phyloP scores from a whole-genome alignment of 306 rosid genomes.

The Prunus kanzakura region DNA sequence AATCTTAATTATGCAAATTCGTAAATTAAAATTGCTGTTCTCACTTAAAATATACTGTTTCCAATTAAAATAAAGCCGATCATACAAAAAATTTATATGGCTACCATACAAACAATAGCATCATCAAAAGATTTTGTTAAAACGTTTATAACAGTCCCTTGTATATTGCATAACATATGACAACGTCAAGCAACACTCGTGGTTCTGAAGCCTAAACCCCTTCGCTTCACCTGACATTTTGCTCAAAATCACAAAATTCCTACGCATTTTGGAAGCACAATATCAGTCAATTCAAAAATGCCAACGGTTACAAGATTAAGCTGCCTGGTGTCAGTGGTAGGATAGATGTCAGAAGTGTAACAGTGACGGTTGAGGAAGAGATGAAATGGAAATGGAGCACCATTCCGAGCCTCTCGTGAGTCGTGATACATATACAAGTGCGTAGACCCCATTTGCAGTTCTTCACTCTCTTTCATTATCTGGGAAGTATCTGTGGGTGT shows the following conservation, averaged over 20 bases:
- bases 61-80: neutral
- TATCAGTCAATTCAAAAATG: neutral
- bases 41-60: neutral
- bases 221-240: neutral
- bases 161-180: no score
- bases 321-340: neutral
- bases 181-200: neutral
- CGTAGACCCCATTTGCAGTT: neutral
- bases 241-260: neutral
- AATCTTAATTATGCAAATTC: neutral
- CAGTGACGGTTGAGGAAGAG: neutral
- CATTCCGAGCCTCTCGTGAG: neutral
- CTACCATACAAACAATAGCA: neutral
- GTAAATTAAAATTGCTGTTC: neutral
- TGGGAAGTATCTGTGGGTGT: slow-evolving; percentile 61
- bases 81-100: neutral
- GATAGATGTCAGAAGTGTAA: neutral
- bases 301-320: neutral
- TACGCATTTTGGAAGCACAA: neutral
- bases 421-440: neutral
- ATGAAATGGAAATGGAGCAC: slow-evolving; percentile 12
- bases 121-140: neutral
- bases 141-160: no score
- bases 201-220: neutral
- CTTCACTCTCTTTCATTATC: slow-evolving; percentile 38